phyloP scores from a whole-genome alignment of 129 eudicot genomes.

The Escallonia rubra region DNA sequence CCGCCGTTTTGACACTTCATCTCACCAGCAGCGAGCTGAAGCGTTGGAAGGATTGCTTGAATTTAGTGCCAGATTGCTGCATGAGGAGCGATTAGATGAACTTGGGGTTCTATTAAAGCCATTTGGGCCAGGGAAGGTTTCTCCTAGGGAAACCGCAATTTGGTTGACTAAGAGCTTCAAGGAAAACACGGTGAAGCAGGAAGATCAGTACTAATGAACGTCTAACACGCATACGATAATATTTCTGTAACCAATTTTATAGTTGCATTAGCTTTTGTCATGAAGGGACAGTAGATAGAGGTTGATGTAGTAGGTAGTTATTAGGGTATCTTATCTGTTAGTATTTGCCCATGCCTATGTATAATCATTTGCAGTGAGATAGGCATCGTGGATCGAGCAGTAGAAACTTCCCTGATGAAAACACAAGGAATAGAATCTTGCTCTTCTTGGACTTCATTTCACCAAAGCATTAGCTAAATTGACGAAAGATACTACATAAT shows the following conservation, averaged over 20 bases:
- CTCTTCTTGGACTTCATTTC: neutral
- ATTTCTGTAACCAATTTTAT: neutral
- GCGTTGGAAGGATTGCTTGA: constrained; percentile 93
- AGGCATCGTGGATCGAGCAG: neutral
- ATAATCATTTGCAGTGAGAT: neutral
- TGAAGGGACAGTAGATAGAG: constrained; percentile 7
- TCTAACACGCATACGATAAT: neutral
- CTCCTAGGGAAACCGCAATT: constrained; percentile 96
- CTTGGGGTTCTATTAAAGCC: constrained; percentile 88
- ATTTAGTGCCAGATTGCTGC: constrained; percentile 84
- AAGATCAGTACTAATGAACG: constrained; percentile 42
- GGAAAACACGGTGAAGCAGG: constrained; percentile 63
- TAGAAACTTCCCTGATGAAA: neutral
- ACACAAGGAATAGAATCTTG: neutral
- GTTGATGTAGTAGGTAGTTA: constrained; percentile 11
- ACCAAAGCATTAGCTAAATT: neutral
- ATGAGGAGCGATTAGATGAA: constrained; percentile 80
- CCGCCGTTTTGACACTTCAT: constrained; percentile 67
- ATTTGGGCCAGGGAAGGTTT: constrained; percentile 91
- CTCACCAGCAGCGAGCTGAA: constrained; percentile 80
- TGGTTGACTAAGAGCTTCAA: constrained; percentile 93
- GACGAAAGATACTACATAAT: neutral
- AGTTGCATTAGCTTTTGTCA: constrained; percentile 4
- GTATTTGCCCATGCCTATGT: neutral
- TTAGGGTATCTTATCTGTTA: neutral